Evolutionary conservation across 352 stramenopile genomes (phyloP).

Genomic region (Phytopythium oedochilum): DNA sequence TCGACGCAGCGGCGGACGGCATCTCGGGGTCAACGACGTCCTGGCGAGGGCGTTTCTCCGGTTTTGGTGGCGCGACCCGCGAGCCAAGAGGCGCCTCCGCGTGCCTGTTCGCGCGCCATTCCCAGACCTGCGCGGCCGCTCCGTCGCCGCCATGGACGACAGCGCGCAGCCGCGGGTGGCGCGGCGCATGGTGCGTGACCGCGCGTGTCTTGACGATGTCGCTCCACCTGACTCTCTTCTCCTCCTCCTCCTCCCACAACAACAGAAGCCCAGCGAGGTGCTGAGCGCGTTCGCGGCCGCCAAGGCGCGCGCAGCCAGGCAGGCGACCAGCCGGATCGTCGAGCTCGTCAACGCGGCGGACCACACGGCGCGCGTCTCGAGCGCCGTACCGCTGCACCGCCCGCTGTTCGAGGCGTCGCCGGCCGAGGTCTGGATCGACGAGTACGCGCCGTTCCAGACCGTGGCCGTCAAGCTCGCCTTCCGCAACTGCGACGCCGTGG

Average conservation of each 20-base stretch:
- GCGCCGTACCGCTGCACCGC: constrained; percentile 72
- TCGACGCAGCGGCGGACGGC: not conserved
- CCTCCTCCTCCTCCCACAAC: too few species aligned
- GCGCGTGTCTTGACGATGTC: not conserved
- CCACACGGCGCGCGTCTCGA: constrained; percentile 56
- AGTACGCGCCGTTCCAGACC: constrained; percentile 89
- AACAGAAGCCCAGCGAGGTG: constrained; percentile 66
- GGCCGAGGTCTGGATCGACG: constrained; percentile 85
- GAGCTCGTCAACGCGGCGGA: constrained; percentile 73
- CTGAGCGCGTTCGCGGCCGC: constrained; percentile 49
- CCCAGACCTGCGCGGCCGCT: not conserved
- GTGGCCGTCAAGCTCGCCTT: constrained; percentile 85
- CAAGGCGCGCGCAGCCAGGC: constrained; percentile 39
- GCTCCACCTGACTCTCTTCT: too few species aligned
- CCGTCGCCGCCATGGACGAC: not conserved
- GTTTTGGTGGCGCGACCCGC: not conserved
- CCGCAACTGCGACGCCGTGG: constrained; percentile 90
- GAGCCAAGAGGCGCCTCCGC: constrained; percentile 1
- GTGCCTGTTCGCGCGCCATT: not conserved
- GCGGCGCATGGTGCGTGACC: constrained; percentile 4
- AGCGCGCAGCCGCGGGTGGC: not conserved
- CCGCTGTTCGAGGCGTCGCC: constrained; percentile 87
- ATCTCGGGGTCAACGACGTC: not conserved
- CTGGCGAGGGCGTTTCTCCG: not conserved
- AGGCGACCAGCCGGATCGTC: constrained; percentile 36